These are phyloP conservation scores for Ciborinia camelliae DNA, from an alignment of 2,329 filamentous ascomycete genomes.

Conservation along the genomic window DNA sequence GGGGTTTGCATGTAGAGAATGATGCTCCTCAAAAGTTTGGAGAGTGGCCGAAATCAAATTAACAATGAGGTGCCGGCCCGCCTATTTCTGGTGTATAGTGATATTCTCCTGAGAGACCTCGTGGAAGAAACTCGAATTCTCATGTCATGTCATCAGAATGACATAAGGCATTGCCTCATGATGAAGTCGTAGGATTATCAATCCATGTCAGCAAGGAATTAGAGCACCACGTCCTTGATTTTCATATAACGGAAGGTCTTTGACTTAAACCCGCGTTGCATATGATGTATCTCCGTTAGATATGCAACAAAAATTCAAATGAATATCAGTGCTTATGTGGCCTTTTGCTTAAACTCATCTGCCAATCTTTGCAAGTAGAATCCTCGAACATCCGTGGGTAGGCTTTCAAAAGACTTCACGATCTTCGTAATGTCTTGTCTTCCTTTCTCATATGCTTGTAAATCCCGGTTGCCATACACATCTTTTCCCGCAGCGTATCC, in stretches of 20 bases:
- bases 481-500: slow-evolving; percentile 74
- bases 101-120: background rate
- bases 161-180: too few species aligned
- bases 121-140: background rate
- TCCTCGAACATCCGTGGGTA: slow-evolving; percentile 63
- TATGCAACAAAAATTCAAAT: background rate
- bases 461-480: slow-evolving; percentile 83
- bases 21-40: background rate
- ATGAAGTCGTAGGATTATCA: background rate
- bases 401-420: slow-evolving; percentile 56
- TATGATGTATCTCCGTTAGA: background rate
- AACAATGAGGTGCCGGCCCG: background rate
- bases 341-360: slow-evolving; percentile 54
- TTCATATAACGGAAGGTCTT: background rate
- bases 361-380: slow-evolving; percentile 75
- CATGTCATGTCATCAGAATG: background rate
- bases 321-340: background rate
- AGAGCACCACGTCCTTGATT: background rate
- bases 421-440: slow-evolving; percentile 69
- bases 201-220: background rate
- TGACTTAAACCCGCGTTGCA: background rate
- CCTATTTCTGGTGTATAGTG: background rate
- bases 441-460: slow-evolving; percentile 80
- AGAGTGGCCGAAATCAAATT: background rate
- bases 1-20: background rate